Conservation (phyloP, 257 asterid genomes). For the Gentiana straminea region DNA sequence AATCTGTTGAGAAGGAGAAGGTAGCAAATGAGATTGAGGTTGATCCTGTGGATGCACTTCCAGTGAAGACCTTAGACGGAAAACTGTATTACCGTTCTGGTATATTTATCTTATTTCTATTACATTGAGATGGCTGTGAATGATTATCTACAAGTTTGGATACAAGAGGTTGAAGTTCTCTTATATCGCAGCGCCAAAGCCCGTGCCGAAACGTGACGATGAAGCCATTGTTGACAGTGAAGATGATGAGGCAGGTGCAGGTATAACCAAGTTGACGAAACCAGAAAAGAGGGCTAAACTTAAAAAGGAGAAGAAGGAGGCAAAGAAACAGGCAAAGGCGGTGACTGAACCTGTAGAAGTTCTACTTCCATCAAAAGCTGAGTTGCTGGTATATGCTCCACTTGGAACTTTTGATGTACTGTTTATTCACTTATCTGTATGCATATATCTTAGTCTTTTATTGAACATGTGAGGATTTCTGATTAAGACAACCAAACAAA, state of each 20-base stretch:
- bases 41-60: constrained; percentile 90
- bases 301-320: constrained; percentile 77
- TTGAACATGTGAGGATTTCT: neutral
- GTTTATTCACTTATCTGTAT: neutral
- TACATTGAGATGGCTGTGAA: neutral
- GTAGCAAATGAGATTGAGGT: constrained; percentile 48
- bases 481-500: too few species aligned
- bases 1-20: constrained; percentile 35
- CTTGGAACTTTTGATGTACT: neutral
- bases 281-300: constrained; percentile 65
- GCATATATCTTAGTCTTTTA: neutral
- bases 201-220: constrained; percentile 30
- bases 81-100: constrained; percentile 57
- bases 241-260: constrained; percentile 21
- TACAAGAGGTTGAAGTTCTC: constrained; percentile 4
- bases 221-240: constrained; percentile 19
- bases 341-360: constrained; percentile 30
- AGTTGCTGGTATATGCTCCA: constrained; percentile 51
- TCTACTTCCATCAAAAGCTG: constrained; percentile 57
- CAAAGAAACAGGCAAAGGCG: constrained; percentile 66
- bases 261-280: constrained; percentile 46
- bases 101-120: constrained; percentile 6
- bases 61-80: constrained; percentile 70
- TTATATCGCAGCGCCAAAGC: constrained; percentile 30
- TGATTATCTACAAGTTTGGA: neutral